A percentile compares a stretch with the other conserved stretches of the same genome.
These are phyloP conservation scores for Setaria viridis DNA, from an alignment of 202 grass and related monocot genomes.

Conservation along the genomic window DNA sequence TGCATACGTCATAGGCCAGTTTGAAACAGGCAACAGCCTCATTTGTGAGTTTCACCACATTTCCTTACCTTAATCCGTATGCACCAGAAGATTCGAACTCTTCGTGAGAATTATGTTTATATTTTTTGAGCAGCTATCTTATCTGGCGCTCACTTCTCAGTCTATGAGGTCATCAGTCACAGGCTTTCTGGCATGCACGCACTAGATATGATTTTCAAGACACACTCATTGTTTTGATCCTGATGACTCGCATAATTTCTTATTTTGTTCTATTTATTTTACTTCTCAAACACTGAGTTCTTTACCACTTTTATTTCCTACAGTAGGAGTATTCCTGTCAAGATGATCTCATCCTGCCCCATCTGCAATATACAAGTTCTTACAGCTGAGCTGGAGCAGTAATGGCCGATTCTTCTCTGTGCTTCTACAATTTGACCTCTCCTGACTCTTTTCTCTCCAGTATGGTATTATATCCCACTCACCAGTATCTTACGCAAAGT, in stretches of 20 bases:
- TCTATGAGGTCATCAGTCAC: not conserved
- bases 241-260: not conserved
- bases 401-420: conserved; percentile 32
- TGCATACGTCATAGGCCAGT: too few species aligned
- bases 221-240: too few species aligned
- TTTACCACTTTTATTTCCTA: not conserved
- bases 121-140: not conserved
- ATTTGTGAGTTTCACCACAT: too few species aligned
- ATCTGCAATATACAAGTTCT: conserved; percentile 73
- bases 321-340: not conserved
- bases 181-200: not conserved
- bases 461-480: not conserved
- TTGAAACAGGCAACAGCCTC: too few species aligned
- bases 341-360: conserved; percentile 76
- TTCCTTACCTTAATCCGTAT: too few species aligned
- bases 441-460: not conserved
- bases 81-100: not conserved
- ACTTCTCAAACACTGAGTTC: not conserved
- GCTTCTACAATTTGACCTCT: not conserved
- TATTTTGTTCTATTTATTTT: not conserved
- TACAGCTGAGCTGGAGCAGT: conserved; percentile 69
- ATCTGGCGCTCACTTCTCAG: not conserved
- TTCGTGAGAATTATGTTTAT: not conserved
- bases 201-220: not conserved
- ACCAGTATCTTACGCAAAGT: not conserved